Evolutionary conservation across 2,329 filamentous ascomycete genomes (phyloP), one percentile per base, ranked within the genome.

Genomic region (Trichophyton equinum): DNA sequence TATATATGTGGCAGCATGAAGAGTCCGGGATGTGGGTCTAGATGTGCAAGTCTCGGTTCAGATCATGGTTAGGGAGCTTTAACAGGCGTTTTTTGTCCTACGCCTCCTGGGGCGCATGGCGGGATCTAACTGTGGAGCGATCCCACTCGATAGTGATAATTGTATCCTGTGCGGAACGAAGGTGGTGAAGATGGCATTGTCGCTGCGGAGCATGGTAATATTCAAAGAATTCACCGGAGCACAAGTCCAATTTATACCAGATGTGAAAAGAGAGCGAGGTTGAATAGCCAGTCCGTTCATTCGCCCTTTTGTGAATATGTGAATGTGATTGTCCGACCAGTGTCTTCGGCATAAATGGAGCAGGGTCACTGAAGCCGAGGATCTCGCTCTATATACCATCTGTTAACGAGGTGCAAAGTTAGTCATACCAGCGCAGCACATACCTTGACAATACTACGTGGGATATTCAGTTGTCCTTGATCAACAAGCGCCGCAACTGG

Each of bases 401-500:
- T 53, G 42, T 64, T 15, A 53, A n/a, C 60, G 4, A 20, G 27
- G 6, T 27, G 15, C 18, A 30, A 1, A 7, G 33, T 27, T 11
- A 36, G 3, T 18, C 27, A 15, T 36, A 25, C 40, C n/a, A 46
- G 40, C 22, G n/a, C 36, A 15, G 8, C 22, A 60, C 61, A 60
- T 60, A 75, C 74, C 67, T 75, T 77, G 59, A 68, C 63, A 2
- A 69, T 68, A 11, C 69, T 67, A 22, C 67, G 64, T n/a, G 72
- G 63, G 30, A 77, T 72, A 44, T 70, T 66, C 58, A 77, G 65
- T 64, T 77, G 75, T 22, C 73, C 68, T 38, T 70, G 70, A 53
- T 76, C 73, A 11, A 77, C 75, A 59, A 76, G 66, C n/a, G 73
- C 73, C 60, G 75, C 75, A n/a, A 77, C 70, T 4, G 75, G 73